Conservation (phyloP, 1,284 basidiomycete species). For the Boletus semigastroideus region DNA sequence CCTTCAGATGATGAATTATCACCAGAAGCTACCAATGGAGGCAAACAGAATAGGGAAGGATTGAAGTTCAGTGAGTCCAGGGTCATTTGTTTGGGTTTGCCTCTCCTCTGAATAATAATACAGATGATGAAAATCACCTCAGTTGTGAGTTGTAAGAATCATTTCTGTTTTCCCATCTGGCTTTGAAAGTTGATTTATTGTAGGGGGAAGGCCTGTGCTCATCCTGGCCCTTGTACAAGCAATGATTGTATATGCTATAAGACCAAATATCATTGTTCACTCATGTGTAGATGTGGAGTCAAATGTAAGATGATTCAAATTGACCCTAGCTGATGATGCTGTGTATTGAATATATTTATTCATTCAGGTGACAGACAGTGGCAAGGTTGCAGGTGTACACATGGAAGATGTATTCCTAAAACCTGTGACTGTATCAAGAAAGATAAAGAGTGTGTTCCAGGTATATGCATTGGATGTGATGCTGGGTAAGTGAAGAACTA, state of each 20-base stretch:
- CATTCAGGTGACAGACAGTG: conserved; percentile 28
- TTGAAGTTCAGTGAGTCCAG: conserved; percentile 17
- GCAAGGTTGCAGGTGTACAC: conserved; percentile 21
- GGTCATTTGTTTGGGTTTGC: neutral
- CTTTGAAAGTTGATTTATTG: neutral
- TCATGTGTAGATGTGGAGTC: conserved; percentile 39
- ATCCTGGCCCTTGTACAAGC: conserved; percentile 39
- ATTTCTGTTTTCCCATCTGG: neutral
- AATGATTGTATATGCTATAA: conserved; percentile 35
- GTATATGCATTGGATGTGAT: conserved; percentile 28
- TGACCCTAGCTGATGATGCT: no score
- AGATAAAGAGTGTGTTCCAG: conserved; percentile 29
- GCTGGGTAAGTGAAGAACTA: conserved; percentile 19
- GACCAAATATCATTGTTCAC: conserved; percentile 35
- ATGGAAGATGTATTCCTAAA: conserved; percentile 13
- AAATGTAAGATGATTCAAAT: conserved; percentile 31
- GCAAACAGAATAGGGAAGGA: neutral
- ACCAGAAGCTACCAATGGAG: conserved; percentile 1
- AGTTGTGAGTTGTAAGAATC: conserved; percentile 13
- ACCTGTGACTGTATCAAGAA: conserved; percentile 17
- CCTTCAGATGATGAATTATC: neutral
- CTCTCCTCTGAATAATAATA: neutral
- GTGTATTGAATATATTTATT: neutral
- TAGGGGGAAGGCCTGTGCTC: conserved; percentile 39
- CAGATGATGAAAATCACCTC: conserved; percentile 9